Evolutionary conservation across 2,329 filamentous ascomycete species (phyloP).

Genomic region (Leptographium wingfieldii): DNA sequence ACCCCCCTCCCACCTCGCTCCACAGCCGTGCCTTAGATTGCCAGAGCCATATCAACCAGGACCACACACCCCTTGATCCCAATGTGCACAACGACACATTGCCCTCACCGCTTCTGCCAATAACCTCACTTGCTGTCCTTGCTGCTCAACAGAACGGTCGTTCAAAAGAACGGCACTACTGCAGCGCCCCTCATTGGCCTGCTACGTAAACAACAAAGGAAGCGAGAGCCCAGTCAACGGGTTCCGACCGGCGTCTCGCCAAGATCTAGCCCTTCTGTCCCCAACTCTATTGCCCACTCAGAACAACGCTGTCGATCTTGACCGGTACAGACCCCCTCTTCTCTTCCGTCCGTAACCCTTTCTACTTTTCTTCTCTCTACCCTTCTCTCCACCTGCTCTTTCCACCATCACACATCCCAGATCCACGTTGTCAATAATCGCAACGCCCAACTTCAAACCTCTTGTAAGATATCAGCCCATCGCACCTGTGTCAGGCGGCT

Average conservation of each 20-base stretch:
- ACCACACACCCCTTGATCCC: neutral
- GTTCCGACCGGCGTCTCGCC: neutral
- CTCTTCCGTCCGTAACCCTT: neutral
- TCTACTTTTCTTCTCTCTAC: neutral
- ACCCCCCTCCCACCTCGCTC: neutral
- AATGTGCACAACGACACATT: neutral
- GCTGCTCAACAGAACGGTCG: neutral
- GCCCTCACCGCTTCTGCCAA: neutral
- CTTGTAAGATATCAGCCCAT: neutral
- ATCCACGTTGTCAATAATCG: neutral
- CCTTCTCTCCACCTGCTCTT: neutral
- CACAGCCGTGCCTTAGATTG: neutral
- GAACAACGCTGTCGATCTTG: neutral
- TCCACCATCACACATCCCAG: too few species aligned
- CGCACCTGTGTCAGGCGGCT: neutral
- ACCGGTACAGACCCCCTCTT: neutral
- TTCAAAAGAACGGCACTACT: neutral
- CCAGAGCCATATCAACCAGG: neutral
- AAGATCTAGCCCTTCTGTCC: conserved; percentile 1
- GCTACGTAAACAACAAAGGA: neutral
- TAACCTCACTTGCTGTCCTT: neutral
- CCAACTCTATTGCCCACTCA: neutral
- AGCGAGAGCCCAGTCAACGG: neutral
- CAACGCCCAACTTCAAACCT: neutral
- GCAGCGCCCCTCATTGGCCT: neutral